Evolutionary conservation across 768 basidiomycete genomes (phyloP).

Genomic region (Hemileccinum impolitum): DNA sequence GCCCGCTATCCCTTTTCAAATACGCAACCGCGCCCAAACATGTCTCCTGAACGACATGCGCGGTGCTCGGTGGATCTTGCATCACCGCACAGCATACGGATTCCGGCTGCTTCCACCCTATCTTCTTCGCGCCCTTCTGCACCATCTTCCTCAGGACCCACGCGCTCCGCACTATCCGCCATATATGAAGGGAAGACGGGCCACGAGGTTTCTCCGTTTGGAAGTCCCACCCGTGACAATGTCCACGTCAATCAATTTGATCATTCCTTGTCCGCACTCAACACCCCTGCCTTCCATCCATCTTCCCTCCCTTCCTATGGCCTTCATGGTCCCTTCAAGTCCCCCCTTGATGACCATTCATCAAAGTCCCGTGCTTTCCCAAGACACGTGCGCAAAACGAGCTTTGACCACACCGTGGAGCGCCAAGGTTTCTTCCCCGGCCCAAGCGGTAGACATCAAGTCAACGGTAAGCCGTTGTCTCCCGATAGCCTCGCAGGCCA

Average conservation of each 20-base stretch:
- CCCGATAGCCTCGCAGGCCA: slow-evolving; percentile 63
- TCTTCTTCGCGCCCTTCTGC: slow-evolving; percentile 48
- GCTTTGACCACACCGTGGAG: slow-evolving; percentile 89
- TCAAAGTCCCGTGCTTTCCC: slow-evolving; percentile 60
- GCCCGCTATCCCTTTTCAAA: slow-evolving; percentile 45
- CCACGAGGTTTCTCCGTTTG: slow-evolving; percentile 35
- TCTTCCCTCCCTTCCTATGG: slow-evolving; percentile 74
- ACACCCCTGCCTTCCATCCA: slow-evolving; percentile 54
- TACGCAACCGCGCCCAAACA: slow-evolving; percentile 23
- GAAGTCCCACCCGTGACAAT: slow-evolving; percentile 31
- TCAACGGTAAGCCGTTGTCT: slow-evolving; percentile 70
- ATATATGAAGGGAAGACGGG: slow-evolving; percentile 45
- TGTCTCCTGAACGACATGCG: slow-evolving; percentile 25
- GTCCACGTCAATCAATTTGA: slow-evolving; percentile 34
- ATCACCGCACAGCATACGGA: slow-evolving; percentile 33
- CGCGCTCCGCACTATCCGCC: slow-evolving; percentile 44
- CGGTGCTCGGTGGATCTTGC: slow-evolving; percentile 21
- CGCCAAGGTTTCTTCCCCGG: slow-evolving; percentile 58
- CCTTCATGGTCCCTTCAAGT: slow-evolving; percentile 52
- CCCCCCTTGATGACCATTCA: slow-evolving; percentile 30
- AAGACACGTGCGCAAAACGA: slow-evolving; percentile 87
- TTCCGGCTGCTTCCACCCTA: slow-evolving; percentile 41
- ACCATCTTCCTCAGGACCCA: slow-evolving; percentile 36
- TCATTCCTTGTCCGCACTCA: slow-evolving; percentile 39
- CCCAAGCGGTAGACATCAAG: slow-evolving; percentile 70